These are phyloP conservation scores for Aureobasidium mangrovei DNA, from an alignment of 2,329 filamentous ascomycete genomes.

Conservation along the genomic window DNA sequence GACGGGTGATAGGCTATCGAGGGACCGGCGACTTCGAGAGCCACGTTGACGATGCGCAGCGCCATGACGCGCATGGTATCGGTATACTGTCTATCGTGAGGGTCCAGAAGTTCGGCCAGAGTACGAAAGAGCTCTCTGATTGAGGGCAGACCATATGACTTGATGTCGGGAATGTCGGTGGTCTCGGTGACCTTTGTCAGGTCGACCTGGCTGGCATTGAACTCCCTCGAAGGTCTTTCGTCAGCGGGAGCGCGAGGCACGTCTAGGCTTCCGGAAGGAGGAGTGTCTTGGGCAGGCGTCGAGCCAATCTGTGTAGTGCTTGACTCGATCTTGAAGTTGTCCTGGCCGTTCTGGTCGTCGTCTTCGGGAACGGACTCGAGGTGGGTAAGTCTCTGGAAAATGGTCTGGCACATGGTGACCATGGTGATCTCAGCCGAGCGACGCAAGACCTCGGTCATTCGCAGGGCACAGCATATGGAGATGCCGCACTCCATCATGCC, in stretches of 20 bases:
- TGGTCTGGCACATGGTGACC: constrained; percentile 98
- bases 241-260: neutral
- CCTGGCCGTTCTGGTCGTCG: constrained; percentile 56
- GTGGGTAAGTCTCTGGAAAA: constrained; percentile 88
- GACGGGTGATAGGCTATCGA: constrained; percentile 90
- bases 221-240: constrained; percentile 15
- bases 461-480: constrained; percentile 91
- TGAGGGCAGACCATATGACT: constrained; percentile 86
- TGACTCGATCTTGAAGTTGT: constrained; percentile 78
- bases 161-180: constrained; percentile 50
- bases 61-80: constrained; percentile 98
- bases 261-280: constrained; percentile 15
- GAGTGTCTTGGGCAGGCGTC: constrained; percentile 7
- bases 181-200: constrained; percentile 31
- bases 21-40: constrained; percentile 88
- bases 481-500: constrained; percentile 99
- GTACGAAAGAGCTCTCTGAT: constrained; percentile 92
- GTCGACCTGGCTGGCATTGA: constrained; percentile 35
- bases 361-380: constrained; percentile 51
- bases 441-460: constrained; percentile 81
- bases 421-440: constrained; percentile 92
- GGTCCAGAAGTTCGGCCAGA: constrained; percentile 85
- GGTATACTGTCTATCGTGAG: constrained; percentile 83
- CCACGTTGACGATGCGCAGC: constrained; percentile 90
- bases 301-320: constrained; percentile 16